Evolutionary conservation across 768 basidiomycete species (phyloP), one percentile per base, ranked within the genome.

Genomic region (Boletus vinaceobasis): DNA sequence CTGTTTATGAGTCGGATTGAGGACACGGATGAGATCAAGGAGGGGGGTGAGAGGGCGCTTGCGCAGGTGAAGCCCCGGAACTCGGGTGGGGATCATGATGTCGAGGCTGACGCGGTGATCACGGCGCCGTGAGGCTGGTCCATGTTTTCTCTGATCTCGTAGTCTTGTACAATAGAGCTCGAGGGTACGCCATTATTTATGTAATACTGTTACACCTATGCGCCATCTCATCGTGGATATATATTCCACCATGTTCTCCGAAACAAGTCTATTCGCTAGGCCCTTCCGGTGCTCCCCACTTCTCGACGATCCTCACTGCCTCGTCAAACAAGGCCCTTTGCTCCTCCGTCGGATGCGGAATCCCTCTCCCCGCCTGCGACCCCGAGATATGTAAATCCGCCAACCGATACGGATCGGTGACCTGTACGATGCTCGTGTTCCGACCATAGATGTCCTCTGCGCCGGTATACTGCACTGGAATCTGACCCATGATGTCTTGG

Each of bases 381-480:
- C 88, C 80, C 77, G 58, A 79, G 10, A 13, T 17, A 8, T 44
- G 27, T 19, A 60, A 4, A n/a, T 49, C 48, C n/a, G 3, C 15
- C 14, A 37, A 13, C 13, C 9, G 2, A 1, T 5, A 14, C 6
- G 45, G 19, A 0, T 55, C 40, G 5, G 49, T 80, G 7, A 71
- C 75, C 73, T 81, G 86, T 7, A 78, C 72, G 56, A 90, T 88
- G 67, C 84, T 82, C 9, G 77, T 85, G 66, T 88, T 76, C 58
- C 83, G 57, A 1, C 84, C 85, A 59, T 92, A 92, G 50, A 90
- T 84, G 63, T 92, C 88, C 67, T 87, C 73, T 43, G 79, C 82
- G 2, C 85, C 86, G 0, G 79, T 78, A 32, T 66, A 60, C 43
- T 68, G 66, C 8, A 31, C 10, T 3, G 64, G 67, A 38, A 29